A percentile compares a stretch with the other conserved stretches of the same genome.
Evolutionary conservation across 805 yeast genomes (phyloP).

Genomic region (Ogataea wickerhamii): DNA sequence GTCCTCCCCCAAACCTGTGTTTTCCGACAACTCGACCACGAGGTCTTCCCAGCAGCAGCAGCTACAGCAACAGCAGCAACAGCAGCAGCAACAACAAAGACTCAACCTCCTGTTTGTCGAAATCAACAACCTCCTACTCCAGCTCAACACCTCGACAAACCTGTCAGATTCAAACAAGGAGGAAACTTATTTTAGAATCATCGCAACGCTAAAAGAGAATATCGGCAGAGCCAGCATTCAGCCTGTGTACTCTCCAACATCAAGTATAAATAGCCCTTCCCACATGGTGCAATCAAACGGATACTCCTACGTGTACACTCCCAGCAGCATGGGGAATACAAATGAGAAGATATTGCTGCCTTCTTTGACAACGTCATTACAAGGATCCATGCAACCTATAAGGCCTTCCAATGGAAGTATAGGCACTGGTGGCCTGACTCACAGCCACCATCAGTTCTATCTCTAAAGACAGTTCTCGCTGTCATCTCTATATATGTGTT

Average conservation of each 20-base stretch:
- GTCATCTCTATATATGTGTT: neutral
- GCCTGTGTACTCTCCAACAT: slow-evolving; percentile 20
- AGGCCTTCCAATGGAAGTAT: slow-evolving; percentile 10
- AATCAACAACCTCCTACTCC: slow-evolving; percentile 27
- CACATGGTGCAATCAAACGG: slow-evolving; percentile 7
- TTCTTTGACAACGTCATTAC: slow-evolving; percentile 22
- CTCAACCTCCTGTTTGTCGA: slow-evolving; percentile 26
- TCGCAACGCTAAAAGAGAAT: slow-evolving; percentile 21
- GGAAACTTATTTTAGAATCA: slow-evolving; percentile 24
- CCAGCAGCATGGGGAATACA: slow-evolving; percentile 3
- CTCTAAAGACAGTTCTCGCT: slow-evolving; percentile 17
- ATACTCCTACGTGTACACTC: slow-evolving; percentile 14
- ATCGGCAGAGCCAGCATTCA: slow-evolving; percentile 8
- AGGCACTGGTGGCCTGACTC: slow-evolving; percentile 7
- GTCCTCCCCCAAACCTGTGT: slow-evolving; percentile 17
- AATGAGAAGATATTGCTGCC: slow-evolving; percentile 23
- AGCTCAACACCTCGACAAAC: slow-evolving; percentile 22
- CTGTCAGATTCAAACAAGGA: slow-evolving; percentile 25
- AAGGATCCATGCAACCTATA: slow-evolving; percentile 24
- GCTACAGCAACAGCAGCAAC: slow-evolving; percentile 5
- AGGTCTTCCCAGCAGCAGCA: slow-evolving; percentile 1
- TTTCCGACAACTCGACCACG: slow-evolving; percentile 9
- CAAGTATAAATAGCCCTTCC: slow-evolving; percentile 17
- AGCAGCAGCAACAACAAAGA: slow-evolving; percentile 16
- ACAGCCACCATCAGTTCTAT: slow-evolving; percentile 27